Base-by-base conservation (phyloP, 169 alveolate genomes). In the Eimeria acervulina region DNA sequence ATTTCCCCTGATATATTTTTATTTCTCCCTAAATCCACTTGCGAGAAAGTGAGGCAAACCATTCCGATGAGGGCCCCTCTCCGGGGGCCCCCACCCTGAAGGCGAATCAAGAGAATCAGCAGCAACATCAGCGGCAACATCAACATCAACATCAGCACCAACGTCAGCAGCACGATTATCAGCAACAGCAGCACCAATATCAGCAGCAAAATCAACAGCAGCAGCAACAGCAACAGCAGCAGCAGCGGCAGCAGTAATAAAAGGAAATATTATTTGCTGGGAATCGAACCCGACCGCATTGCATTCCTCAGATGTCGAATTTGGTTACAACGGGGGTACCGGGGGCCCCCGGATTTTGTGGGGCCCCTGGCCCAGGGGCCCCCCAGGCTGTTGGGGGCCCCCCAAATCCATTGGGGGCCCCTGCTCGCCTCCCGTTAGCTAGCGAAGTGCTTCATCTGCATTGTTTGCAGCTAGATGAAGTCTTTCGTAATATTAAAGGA, bases 61-160 rank as follows among this genome's bases (percentile, higher is more conserved):
- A 6, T 66, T 23, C 7, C 36, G 40, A 6, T 4, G 78, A 66
- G 36, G 28, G 78, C 40, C 28, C 78, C 36, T 66, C 78, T 66
- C 78, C 78, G 78, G 78, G 78, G 78, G 31, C 78, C 78, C 78
- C 78, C 78, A 10, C 15, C 78, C 36, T 66, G 78, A 28, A 66
- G 78, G 68, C 68, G 68, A 21, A 59, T 17, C 68, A 59, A 21
- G n/a, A 59, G 68, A 13, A 59, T 13, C 78, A 66, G 78, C 78
- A 66, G 78, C 78, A 66, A 17, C 78, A 66, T 23, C 21, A 66
- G 31, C 78, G 15, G 78, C 78, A 47, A 12, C 55, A 47, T 7
- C 55, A 47, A 12, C 19, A 47, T 5, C 55, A 47, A 12, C 55
- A 47, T 7, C 78, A 66, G 21, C 78, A 66, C 5, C 78, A 66